phyloP scores from a whole-genome alignment of 805 yeast species.

The Hanseniaspora jakobsenii region DNA sequence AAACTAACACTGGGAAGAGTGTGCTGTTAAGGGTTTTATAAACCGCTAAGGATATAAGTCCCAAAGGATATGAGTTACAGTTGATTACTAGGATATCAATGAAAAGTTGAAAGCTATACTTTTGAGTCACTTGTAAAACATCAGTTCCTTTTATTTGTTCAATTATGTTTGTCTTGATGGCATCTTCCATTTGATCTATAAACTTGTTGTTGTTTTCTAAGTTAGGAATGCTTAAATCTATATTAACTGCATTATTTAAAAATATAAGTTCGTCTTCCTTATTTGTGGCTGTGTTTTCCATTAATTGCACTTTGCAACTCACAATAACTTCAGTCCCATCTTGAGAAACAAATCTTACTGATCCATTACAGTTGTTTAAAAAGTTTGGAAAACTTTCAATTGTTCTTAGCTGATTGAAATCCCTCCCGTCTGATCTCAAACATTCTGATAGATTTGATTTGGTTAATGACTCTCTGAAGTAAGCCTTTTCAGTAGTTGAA shows the following conservation, averaged over 20 bases:
- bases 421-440: conserved; percentile 78
- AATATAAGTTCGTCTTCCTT: conserved; percentile 9
- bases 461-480: conserved; percentile 57
- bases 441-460: conserved; percentile 33
- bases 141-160: conserved; percentile 39
- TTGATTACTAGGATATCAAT: conserved; percentile 74
- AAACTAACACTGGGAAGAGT: conserved; percentile 55
- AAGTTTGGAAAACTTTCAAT: conserved; percentile 71
- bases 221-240: conserved; percentile 74
- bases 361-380: conserved; percentile 81
- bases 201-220: conserved; percentile 66
- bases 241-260: conserved; percentile 41
- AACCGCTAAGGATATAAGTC: conserved; percentile 64
- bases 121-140: conserved; percentile 51
- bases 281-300: conserved; percentile 10
- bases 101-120: conserved; percentile 62
- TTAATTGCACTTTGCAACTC: conserved; percentile 75
- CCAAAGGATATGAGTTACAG: conserved; percentile 67
- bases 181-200: conserved; percentile 50
- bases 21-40: conserved; percentile 76
- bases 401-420: conserved; percentile 65
- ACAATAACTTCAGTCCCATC: conserved; percentile 93
- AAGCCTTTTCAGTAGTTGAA: conserved; percentile 67
- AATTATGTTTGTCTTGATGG: conserved; percentile 32
- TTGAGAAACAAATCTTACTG: conserved; percentile 69